Evolutionary conservation across 2,329 filamentous ascomycete species (phyloP), one percentile per base, ranked within the genome.

Genomic region (Exophiala aquamarina): DNA sequence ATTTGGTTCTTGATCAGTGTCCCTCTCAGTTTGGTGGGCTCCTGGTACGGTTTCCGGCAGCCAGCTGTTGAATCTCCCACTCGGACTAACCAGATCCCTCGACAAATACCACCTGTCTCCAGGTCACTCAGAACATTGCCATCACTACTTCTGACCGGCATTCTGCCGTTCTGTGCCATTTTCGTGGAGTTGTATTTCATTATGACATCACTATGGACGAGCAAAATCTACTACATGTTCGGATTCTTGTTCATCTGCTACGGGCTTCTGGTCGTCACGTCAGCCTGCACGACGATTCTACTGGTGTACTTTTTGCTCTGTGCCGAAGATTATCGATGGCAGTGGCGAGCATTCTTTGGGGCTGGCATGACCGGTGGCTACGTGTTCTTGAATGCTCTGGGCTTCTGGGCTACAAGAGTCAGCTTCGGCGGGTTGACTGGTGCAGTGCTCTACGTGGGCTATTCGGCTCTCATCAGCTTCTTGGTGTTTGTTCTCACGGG

Each of bases 201-300:
- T 74, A 95, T 98, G 89, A 95, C 86, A 71, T 95, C 89, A 19
- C 92, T 98, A 65, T 98, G 93, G 93, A 95, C 94, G 70, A 92
- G 86, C 74, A 89, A 93, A 70, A 93, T 98, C 58, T 98, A 98
- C 77, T 98, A 98, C 79, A 98, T 98, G 93, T 98, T 98, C 62
- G 93, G 93, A 17, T 98, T 98, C 78, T 75, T 98, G 28, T 98
- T 98, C 77, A 79, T 98, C 47, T 96, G 91, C 77, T 98, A 95
- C 64, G 91, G 88, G 9, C 80, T 98, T 40, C 96, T 98, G 90
- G 89, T 97, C 60, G 87, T 95, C 60, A 97, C 93, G 1, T 90
- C 87, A 49, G 92, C 92, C 0, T 86, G 91, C 1, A 92, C 94
- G 32, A 97, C 93, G 1, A 84, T 97, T 7, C 75, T 98, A 14